phyloP scores from a whole-genome alignment of 176 grass and related monocot species.

The Triticum monococcum region DNA sequence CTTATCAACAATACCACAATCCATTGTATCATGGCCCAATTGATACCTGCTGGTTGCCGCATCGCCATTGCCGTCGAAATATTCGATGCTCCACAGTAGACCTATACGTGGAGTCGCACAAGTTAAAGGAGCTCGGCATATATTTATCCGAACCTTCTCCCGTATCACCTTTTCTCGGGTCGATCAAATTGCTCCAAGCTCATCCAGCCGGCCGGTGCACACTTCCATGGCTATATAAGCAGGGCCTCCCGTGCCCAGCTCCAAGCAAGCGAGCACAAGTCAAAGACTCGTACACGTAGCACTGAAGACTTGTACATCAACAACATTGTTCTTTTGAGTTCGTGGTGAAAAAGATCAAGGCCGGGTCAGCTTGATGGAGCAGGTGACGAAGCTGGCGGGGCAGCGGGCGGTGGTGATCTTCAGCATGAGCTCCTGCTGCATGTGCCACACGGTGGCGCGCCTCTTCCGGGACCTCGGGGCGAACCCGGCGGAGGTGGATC shows the following conservation, averaged over 20 bases:
- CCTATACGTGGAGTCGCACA: constrained; percentile 24
- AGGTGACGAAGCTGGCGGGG: constrained; percentile 63
- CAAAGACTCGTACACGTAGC: neutral
- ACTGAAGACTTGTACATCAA: too few species aligned
- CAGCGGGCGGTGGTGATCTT: constrained; percentile 80
- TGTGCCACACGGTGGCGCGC: constrained; percentile 72
- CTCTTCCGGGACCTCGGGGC: constrained; percentile 53
- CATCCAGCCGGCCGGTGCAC: neutral
- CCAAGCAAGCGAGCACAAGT: constrained; percentile 5
- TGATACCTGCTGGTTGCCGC: constrained; percentile 10
- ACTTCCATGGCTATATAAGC: constrained; percentile 48
- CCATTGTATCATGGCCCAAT: neutral
- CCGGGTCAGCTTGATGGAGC: constrained; percentile 19
- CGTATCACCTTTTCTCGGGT: neutral
- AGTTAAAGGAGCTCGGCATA: neutral
- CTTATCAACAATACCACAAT: constrained; percentile 26
- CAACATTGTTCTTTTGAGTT: too few species aligned
- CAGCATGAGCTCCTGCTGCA: constrained; percentile 80
- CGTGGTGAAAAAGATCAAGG: too few species aligned
- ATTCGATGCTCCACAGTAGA: constrained; percentile 37
- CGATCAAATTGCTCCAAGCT: constrained; percentile 1
- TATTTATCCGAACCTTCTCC: constrained; percentile 16
- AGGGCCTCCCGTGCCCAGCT: neutral
- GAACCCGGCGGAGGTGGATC: constrained; percentile 47
- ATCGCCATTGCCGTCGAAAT: constrained; percentile 20